These are phyloP conservation scores for Pyrenophora seminiperda DNA, from an alignment of 2,329 filamentous ascomycete genomes.

Conservation along the genomic window DNA sequence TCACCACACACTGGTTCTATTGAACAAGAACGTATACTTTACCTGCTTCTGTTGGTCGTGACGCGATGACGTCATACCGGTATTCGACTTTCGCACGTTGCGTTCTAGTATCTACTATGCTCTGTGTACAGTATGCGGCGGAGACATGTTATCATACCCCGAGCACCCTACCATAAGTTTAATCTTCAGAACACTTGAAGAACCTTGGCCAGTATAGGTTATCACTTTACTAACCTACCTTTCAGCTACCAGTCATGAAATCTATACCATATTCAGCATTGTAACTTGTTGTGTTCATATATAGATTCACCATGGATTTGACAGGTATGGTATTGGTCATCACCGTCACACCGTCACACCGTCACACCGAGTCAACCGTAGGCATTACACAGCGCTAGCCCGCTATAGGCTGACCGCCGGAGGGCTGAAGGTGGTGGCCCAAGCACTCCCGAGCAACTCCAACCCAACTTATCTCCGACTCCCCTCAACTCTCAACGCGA, in stretches of 20 bases:
- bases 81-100: neutral
- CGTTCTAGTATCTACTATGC: no score
- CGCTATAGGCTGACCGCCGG: constrained; percentile 16
- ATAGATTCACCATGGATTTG: no score
- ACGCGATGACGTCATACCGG: constrained; percentile 5
- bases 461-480: constrained; percentile 9
- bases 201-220: neutral
- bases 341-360: no score
- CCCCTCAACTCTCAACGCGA: constrained; percentile 11
- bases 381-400: constrained; percentile 4
- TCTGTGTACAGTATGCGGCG: no score
- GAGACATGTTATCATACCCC: no score
- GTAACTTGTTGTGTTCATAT: constrained; percentile 24
- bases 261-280: constrained; percentile 65
- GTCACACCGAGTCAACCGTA: neutral
- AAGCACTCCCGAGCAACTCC: constrained; percentile 20
- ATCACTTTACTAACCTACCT: neutral
- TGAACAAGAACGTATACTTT: neutral
- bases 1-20: constrained; percentile 7
- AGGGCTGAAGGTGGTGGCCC: constrained; percentile 16
- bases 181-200: no score
- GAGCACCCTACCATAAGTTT: no score
- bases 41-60: neutral
- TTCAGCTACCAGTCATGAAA: constrained; percentile 55
- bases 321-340: no score